Evolutionary conservation across 2,329 filamentous ascomycete genomes (phyloP).

Genomic region (Aspergillus hiratsukae): DNA sequence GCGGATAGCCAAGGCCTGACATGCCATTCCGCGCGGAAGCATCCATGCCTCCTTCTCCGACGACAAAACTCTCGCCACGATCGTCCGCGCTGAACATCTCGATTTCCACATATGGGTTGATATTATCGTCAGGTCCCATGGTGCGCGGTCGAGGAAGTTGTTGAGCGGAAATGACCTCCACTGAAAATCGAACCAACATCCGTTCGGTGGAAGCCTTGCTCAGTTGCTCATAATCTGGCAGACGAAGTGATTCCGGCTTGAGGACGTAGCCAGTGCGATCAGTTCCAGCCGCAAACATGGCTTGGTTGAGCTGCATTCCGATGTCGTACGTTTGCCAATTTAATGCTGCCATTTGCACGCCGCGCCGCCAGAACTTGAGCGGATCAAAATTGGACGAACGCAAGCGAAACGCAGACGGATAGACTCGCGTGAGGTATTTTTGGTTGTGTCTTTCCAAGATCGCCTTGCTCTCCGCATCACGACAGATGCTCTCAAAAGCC

Average conservation of each 20-base stretch:
- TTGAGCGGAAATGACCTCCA: slow-evolving; percentile 89
- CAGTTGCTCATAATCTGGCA: slow-evolving; percentile 23
- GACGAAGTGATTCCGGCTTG: slow-evolving; percentile 79
- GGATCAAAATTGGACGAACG: slow-evolving; percentile 93
- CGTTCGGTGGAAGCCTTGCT: slow-evolving; percentile 62
- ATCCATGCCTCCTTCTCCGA: slow-evolving; percentile 62
- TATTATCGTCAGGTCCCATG: slow-evolving; percentile 65
- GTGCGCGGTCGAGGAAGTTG: slow-evolving; percentile 80
- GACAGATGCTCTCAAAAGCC: slow-evolving; percentile 76
- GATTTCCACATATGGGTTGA: slow-evolving; percentile 92
- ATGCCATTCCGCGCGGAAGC: slow-evolving; percentile 60
- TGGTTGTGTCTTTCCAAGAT: slow-evolving; percentile 86
- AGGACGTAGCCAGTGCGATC: slow-evolving; percentile 89
- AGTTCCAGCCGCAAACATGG: slow-evolving; percentile 89
- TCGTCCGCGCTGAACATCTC: slow-evolving; percentile 94
- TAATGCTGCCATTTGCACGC: slow-evolving; percentile 94
- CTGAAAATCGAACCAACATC: slow-evolving; percentile 76
- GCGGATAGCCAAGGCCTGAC: slow-evolving; percentile 65
- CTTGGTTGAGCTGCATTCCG: slow-evolving; percentile 92
- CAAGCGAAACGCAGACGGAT: slow-evolving; percentile 76
- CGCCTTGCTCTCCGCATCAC: slow-evolving; percentile 69
- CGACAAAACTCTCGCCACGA: slow-evolving; percentile 69
- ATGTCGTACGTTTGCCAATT: slow-evolving; percentile 99
- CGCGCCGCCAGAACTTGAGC: slow-evolving; percentile 85
- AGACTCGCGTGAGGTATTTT: slow-evolving; percentile 87